Evolutionary conservation across 176 grass and related monocot species (phyloP).

Genomic region (Triticum monococcum): DNA sequence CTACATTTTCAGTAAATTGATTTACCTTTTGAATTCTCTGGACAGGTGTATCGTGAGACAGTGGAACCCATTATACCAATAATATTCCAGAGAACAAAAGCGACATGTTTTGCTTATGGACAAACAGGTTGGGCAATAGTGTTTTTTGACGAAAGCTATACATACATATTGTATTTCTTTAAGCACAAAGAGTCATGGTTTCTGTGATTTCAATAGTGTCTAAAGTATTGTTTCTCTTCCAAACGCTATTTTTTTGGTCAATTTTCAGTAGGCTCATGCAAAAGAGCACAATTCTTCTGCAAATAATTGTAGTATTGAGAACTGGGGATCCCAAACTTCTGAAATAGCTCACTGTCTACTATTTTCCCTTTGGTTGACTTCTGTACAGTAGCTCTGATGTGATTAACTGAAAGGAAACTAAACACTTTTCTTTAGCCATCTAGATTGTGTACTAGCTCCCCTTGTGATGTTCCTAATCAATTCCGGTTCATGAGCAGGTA

Average conservation of each 20-base stretch:
- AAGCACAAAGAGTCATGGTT: neutral
- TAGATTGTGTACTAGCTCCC: neutral
- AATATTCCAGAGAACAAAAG: constrained; percentile 98
- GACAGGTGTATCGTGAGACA: constrained; percentile 86
- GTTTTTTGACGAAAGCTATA: constrained; percentile 10
- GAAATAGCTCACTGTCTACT: neutral
- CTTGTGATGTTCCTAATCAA: constrained; percentile 15
- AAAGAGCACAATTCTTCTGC: neutral
- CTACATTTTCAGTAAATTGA: constrained; percentile 11
- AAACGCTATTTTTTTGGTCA: neutral
- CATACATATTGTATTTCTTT: constrained; percentile 18
- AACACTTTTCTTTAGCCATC: neutral
- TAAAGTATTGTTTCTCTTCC: neutral
- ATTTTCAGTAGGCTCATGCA: neutral
- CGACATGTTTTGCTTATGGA: constrained; percentile 97
- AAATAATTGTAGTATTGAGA: neutral
- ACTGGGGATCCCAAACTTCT: neutral
- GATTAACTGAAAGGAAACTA: constrained; percentile 17
- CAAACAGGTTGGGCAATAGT: constrained; percentile 80
- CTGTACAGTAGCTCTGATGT: constrained; percentile 1
- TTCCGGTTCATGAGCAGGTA: constrained; percentile 58
- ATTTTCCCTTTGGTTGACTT: neutral
- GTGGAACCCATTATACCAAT: constrained; percentile 98
- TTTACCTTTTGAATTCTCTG: constrained; percentile 39
- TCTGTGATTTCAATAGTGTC: neutral